Evolutionary conservation across 192 early-diverging fungal species (phyloP), one percentile per base, ranked within the genome.

Genomic region (Tieghemiomyces parasiticus): DNA sequence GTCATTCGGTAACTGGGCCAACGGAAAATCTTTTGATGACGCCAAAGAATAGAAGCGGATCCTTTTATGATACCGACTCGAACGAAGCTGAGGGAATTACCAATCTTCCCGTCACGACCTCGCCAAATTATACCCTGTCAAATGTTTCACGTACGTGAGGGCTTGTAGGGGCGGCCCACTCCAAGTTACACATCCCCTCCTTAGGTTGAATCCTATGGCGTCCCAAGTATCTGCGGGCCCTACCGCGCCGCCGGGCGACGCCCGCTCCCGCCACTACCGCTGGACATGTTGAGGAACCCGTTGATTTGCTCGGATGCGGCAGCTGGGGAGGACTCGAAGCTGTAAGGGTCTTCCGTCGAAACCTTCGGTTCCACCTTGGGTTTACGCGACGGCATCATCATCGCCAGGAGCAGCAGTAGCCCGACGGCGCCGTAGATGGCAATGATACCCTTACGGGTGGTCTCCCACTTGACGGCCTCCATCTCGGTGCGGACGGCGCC

Each of bases 391-490:
- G 50, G 24, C 24, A 52, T 24, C 16, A 52, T 16, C 24, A 52
- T 52, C 26, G 50, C 50, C 13, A 52, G 26, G 2, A 52, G 12
- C 12, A 24, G 6, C 24, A 52, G 24, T 2, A 52, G 26, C 13
- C 26, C 50, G 19, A 52, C 30, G 30, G 26, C 50, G 26, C 50
- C 50, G 30, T 52, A 52, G 26, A 52, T 8, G 2, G 71, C 67
- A 13, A 71, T 34, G 22, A 89, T 74, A n/a, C 83, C 87, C 25
- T 80, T 80, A 59, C 81, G 75, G 24, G 88, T 92, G 0, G 86
- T 80, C 48, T 92, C 89, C 66, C 89, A 84, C 70, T 88, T 85
- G 42, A 92, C 79, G 12, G 89, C 86, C 65, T 96, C 93, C 60
- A 96, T 81, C 24, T 82, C 83, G 0, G 93, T 93, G 59, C 88